These are phyloP conservation scores for Sphagnum fallax DNA, from an alignment of 228 moss, liverwort and hornwort genomes.

Conservation along the genomic window DNA sequence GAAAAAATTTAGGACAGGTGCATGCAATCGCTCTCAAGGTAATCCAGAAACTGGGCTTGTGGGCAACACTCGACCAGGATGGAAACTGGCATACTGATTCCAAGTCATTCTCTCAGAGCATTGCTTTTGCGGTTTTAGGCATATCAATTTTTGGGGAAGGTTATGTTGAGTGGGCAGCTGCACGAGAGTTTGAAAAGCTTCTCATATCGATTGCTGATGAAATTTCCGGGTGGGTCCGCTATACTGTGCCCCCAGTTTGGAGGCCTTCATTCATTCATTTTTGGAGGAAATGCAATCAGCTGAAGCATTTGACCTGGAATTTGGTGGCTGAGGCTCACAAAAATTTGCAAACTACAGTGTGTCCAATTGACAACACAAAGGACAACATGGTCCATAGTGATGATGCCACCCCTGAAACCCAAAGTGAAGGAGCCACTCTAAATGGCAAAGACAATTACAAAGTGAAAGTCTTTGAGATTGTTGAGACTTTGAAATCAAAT, in stretches of 20 bases:
- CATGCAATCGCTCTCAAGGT: neutral
- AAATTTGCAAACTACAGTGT: neutral
- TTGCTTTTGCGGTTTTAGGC: neutral
- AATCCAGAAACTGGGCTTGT: neutral
- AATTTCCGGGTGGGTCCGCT: neutral
- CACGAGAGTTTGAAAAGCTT: neutral
- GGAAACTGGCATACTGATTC: neutral
- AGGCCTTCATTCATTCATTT: neutral
- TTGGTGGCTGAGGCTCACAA: neutral
- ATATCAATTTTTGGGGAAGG: neutral
- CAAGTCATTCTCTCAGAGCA: neutral
- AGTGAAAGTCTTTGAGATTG: neutral
- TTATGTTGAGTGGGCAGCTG: neutral
- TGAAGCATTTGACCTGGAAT: neutral
- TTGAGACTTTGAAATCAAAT: slow-evolving; percentile 3
- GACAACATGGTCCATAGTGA: no score
- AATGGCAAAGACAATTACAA: neutral
- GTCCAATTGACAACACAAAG: neutral
- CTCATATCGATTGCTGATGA: neutral
- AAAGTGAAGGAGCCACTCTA: neutral
- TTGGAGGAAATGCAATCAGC: neutral
- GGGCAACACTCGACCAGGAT: neutral
- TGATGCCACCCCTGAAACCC: no score
- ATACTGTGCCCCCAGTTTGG: neutral
- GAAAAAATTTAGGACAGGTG: neutral